Conservation (phyloP, 2,329 filamentous ascomycete genomes). For the Rutstroemia sydowiana region DNA sequence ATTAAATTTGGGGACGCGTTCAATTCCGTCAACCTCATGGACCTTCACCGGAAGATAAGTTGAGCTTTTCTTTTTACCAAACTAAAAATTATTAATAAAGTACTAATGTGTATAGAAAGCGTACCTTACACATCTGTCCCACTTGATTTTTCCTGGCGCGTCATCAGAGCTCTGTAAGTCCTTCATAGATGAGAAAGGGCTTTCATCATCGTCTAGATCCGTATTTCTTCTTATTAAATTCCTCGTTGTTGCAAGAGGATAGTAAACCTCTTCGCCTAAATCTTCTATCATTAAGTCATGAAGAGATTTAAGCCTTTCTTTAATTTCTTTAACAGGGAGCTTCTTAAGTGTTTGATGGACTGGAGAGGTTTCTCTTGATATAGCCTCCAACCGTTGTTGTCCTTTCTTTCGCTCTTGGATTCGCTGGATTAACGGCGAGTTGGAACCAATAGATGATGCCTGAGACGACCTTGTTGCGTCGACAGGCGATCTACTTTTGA, state of each 20-base stretch:
- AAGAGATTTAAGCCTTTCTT: not conserved
- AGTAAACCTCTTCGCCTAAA: not conserved
- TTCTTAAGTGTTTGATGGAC: not conserved
- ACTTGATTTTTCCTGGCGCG: not conserved
- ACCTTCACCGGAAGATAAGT: slow-evolving; percentile 10
- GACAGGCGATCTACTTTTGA: too few species aligned
- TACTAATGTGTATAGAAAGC: slow-evolving; percentile 12
- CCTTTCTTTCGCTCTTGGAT: too few species aligned
- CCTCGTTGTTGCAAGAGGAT: not conserved
- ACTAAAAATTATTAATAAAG: slow-evolving; percentile 13
- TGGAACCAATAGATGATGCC: too few species aligned
- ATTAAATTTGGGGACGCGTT: slow-evolving; percentile 21
- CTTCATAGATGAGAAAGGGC: slow-evolving; percentile 19
- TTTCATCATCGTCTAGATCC: slow-evolving; percentile 13
- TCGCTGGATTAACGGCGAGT: too few species aligned
- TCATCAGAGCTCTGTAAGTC: not conserved
- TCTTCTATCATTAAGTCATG: not conserved
- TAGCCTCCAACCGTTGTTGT: not conserved
- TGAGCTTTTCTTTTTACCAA: slow-evolving; percentile 11
- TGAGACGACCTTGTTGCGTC: too few species aligned
- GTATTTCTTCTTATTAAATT: not conserved
- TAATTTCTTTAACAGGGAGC: not conserved
- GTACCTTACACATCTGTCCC: slow-evolving; percentile 2
- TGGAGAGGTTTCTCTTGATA: not conserved
- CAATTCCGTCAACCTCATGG: slow-evolving; percentile 10